Conservation (phyloP, 208 protist species). For the Trypanosoma cruzi region DNA sequence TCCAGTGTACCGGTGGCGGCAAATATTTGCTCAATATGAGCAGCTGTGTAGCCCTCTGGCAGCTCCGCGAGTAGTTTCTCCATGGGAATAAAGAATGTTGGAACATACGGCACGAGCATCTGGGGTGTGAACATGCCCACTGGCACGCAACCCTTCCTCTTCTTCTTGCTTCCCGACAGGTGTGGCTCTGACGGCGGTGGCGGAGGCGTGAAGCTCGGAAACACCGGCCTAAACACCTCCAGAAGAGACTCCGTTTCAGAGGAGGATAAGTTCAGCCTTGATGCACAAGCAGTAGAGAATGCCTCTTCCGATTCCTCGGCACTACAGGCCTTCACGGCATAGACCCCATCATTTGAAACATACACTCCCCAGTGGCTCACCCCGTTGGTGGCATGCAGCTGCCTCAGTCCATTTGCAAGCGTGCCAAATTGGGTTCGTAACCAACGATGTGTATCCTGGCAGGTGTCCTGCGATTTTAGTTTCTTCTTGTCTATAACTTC, state of each 20-base stretch:
- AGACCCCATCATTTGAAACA: constrained; percentile 29
- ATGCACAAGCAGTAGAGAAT: constrained; percentile 5
- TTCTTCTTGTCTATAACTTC: neutral
- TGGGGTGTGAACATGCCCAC: constrained; percentile 42
- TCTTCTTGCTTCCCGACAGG: neutral
- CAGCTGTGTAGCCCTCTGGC: constrained; percentile 50
- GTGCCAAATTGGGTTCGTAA: constrained; percentile 29
- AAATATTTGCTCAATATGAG: constrained; percentile 46
- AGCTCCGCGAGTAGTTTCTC: constrained; percentile 38
- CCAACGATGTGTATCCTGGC: constrained; percentile 13
- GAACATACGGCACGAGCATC: constrained; percentile 47
- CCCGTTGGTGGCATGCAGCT: constrained; percentile 17
- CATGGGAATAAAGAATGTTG: constrained; percentile 63
- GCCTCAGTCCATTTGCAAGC: constrained; percentile 16
- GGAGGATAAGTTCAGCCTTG: neutral
- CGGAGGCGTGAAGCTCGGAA: constrained; percentile 36
- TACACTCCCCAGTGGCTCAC: constrained; percentile 36
- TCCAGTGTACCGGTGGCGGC: constrained; percentile 33
- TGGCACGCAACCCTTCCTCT: constrained; percentile 11
- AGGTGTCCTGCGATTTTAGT: neutral
- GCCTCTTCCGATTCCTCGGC: constrained; percentile 29
- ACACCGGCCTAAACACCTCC: constrained; percentile 24
- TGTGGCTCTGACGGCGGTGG: constrained; percentile 14
- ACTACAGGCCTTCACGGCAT: constrained; percentile 34
- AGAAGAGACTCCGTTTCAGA: constrained; percentile 21